Base-by-base conservation (phyloP, 192 early-diverging fungal species). In the Phycomyces nitens region DNA sequence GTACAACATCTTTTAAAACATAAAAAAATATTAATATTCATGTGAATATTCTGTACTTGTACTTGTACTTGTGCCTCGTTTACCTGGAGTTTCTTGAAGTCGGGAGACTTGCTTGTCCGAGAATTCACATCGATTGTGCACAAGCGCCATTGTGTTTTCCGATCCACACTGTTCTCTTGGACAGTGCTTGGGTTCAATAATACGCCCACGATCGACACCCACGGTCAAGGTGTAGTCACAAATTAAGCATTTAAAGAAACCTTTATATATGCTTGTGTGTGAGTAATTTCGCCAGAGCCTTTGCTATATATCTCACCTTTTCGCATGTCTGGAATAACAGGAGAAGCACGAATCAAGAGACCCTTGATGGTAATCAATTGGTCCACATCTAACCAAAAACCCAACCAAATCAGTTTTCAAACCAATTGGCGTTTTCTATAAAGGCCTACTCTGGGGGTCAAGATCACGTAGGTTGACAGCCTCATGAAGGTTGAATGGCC, bases 91-190 rank as follows among this genome's bases (percentile, higher is more conserved):
- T 77, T 99, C 96, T 69, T 99, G 96, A 75, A 99, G 82, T 39
- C 92, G 75, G 58, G 85, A 86, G 29, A 98, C 83, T 80, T 99
- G 97, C 74, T 94, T 98, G 75, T 98, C 92, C 1, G 90, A 84
- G 63, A 96, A 99, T 15, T 76, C 64, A 70, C 93, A 95, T n/a
- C 95, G 88, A 77, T 99, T 97, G 76, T 99, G 96, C 29, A 97
- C 82, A 42, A 99, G 74, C 50, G 82, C 79, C 86, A 99, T 90
- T 9, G 91, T 84, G 72, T 94, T 93, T 59, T 84, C 76, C 39
- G 88, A 82, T 58, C 79, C 77, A 77, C 96, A 99, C 47, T 80
- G 80, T n/a, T 84, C 72, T 70, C 88, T 81, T 24, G 87, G 86
- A 66, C 96, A 99, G 49, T 78, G 76, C 5, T 85, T 87, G 1